Conservation (phyloP, 2,329 filamentous ascomycete species). For the Curvularia verruculosa region DNA sequence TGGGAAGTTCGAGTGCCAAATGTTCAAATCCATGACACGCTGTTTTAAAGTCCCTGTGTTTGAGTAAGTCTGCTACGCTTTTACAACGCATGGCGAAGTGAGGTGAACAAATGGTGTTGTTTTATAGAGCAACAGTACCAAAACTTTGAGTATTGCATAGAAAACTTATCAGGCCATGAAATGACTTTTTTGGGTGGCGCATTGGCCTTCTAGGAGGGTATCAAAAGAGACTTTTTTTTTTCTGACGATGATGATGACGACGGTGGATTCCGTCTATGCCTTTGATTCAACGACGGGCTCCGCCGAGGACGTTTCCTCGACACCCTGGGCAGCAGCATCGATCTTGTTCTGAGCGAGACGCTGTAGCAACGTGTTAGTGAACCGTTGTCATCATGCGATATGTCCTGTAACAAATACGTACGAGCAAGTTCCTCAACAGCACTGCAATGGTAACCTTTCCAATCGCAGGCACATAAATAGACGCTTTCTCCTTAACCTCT, state of each 20-base stretch:
- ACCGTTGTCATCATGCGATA: too few relatives aligned
- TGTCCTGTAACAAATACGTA: slow-evolving; percentile 55
- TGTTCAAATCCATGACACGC: neutral
- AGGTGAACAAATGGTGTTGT: neutral
- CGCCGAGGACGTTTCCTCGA: slow-evolving; percentile 24
- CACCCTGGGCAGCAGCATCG: slow-evolving; percentile 37
- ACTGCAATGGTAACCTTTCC: slow-evolving; percentile 98
- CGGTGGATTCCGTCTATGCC: slow-evolving; percentile 4
- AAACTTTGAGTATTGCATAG: neutral
- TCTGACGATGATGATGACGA: neutral
- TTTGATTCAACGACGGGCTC: slow-evolving; percentile 25
- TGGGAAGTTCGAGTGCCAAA: neutral
- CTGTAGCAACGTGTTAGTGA: slow-evolving; percentile 31
- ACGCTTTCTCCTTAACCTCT: slow-evolving; percentile 91
- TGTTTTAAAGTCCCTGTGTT: neutral
- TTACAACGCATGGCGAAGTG: neutral
- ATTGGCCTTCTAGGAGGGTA: slow-evolving; percentile 36
- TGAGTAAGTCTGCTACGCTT: neutral
- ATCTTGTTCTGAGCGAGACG: slow-evolving; percentile 54
- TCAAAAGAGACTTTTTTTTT: slow-evolving; percentile 19
- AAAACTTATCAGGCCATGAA: neutral
- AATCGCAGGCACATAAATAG: slow-evolving; percentile 95
- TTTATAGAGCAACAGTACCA: neutral
- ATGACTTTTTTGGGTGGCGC: slow-evolving; percentile 24
- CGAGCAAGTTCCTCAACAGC: slow-evolving; percentile 84